These are phyloP conservation scores for Cryptosporidium ryanae DNA, from an alignment of 169 alveolate genomes.

Conservation along the genomic window DNA sequence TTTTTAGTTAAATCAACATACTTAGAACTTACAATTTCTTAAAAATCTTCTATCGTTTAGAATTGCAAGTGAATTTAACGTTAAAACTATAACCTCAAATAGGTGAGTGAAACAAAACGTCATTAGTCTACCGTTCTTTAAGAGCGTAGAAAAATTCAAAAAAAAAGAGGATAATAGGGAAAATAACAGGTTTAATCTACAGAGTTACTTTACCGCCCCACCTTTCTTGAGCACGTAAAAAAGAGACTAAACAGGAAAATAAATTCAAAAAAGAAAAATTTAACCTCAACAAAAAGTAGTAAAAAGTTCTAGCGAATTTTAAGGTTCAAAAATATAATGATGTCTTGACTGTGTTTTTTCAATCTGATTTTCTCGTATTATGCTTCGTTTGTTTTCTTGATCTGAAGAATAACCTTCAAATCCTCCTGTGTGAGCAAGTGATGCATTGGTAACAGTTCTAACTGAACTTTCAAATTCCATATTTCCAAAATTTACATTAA, in stretches of 20 bases:
- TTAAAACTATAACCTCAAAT: conserved; percentile 55
- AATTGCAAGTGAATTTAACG: conserved; percentile 63
- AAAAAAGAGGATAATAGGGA: not conserved
- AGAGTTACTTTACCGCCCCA: not conserved
- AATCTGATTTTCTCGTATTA: not conserved
- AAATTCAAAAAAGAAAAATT: not conserved
- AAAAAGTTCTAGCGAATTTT: not conserved
- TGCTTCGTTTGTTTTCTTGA: conserved; percentile 6
- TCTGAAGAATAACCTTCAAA: not conserved
- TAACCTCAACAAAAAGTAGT: not conserved
- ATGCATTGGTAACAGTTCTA: conserved; percentile 1
- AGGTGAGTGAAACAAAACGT: conserved; percentile 63
- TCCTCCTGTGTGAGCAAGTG: not conserved
- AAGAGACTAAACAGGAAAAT: not conserved
- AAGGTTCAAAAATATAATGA: conserved; percentile 53
- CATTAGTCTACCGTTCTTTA: conserved; percentile 1
- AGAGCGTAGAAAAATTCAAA: not conserved
- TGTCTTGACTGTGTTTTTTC: conserved; percentile 20
- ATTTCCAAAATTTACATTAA: conserved; percentile 2
- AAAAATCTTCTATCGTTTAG: conserved; percentile 62
- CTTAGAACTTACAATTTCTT: conserved; percentile 51
- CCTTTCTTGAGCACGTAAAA: not conserved
- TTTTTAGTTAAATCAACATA: too few species aligned
- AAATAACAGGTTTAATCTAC: not conserved
- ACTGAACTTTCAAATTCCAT: conserved; percentile 2